Conservation (phyloP, 768 basidiomycete species). For the Coprinopsis cinerea region DNA sequence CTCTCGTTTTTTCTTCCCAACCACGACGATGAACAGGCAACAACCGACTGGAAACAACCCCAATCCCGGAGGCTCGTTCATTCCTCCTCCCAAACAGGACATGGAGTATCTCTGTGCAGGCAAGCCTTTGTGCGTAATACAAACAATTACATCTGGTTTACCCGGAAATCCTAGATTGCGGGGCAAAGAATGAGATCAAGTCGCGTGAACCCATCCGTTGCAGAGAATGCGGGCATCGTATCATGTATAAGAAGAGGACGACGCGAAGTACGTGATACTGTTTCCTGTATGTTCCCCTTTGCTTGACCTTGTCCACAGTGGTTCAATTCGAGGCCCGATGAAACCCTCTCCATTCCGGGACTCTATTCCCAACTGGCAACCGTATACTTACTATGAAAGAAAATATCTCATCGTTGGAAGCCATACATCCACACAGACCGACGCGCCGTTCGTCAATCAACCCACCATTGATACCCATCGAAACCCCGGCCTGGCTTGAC, state of each 20-base stretch:
- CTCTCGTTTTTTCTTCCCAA: conserved; percentile 9
- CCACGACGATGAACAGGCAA: conserved; percentile 24
- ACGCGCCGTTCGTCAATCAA: no score
- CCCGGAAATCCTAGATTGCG: conserved; percentile 61
- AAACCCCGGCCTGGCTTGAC: no score
- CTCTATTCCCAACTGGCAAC: not conserved
- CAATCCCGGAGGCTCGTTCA: conserved; percentile 22
- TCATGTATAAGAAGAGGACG: conserved; percentile 98
- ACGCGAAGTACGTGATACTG: conserved; percentile 67
- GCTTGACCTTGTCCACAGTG: conserved; percentile 37
- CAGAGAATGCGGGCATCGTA: conserved; percentile 93
- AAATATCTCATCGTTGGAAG: no score
- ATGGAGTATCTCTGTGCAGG: conserved; percentile 90
- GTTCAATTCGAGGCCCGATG: conserved; percentile 83
- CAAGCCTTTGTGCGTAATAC: conserved; percentile 25
- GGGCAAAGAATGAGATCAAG: conserved; percentile 87
- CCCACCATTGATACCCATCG: no score
- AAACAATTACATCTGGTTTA: conserved; percentile 6
- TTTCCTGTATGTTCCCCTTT: conserved; percentile 1
- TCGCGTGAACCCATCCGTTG: conserved; percentile 92
- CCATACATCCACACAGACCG: no score
- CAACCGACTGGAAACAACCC: conserved; percentile 13
- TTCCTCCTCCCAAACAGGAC: conserved; percentile 43
- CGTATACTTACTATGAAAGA: no score
- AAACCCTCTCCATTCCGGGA: conserved; percentile 8